These are phyloP conservation scores for Globisporangium abappressorium DNA, from an alignment of 352 stramenopile genomes.

Conservation along the genomic window DNA sequence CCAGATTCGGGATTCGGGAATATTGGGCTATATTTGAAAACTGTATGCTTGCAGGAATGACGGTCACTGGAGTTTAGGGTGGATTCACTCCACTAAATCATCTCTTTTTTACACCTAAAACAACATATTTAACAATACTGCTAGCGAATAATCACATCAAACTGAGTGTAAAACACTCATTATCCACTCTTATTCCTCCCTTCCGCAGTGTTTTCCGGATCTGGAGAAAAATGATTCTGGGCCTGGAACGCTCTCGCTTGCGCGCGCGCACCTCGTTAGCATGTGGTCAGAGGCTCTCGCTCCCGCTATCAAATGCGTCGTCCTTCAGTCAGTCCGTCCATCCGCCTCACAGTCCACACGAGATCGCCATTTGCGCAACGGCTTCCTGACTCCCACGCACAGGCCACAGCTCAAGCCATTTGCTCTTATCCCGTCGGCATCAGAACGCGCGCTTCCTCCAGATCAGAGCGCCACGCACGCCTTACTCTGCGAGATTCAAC, in stretches of 20 bases:
- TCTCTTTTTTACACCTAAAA: background rate
- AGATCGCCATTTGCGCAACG: conserved; percentile 3
- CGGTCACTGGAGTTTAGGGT: background rate
- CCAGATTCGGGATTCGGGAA: background rate
- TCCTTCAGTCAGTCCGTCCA: background rate
- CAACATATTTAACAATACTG: background rate
- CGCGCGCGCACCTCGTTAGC: background rate
- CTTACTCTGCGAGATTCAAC: background rate
- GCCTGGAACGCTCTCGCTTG: background rate
- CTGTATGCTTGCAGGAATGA: background rate
- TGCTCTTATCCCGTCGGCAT: conserved; percentile 5
- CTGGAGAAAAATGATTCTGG: background rate
- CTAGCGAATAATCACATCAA: background rate
- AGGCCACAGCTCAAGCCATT: background rate
- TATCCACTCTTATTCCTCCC: background rate
- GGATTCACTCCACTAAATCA: background rate
- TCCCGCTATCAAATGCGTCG: conserved; percentile 1
- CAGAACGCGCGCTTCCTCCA: background rate
- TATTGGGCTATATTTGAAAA: background rate
- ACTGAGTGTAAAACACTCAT: background rate
- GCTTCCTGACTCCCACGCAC: background rate
- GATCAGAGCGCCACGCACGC: background rate
- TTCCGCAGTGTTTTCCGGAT: background rate
- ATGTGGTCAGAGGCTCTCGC: background rate
- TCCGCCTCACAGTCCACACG: background rate